Conservation (phyloP, 306 rosid species). For the Inga oerstediana region DNA sequence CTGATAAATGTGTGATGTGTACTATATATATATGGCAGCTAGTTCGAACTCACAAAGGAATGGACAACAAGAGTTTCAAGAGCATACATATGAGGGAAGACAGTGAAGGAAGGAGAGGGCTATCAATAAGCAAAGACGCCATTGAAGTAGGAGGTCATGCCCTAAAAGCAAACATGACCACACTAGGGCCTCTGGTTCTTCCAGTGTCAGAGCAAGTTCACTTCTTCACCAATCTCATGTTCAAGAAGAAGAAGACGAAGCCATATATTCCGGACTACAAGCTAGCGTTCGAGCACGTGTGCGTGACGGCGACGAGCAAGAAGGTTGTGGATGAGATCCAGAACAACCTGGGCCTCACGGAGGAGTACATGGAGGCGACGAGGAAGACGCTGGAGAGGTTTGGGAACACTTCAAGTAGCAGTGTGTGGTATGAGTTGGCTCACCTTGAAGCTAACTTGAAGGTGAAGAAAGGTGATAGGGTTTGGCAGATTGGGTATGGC, state of each 20-base stretch:
- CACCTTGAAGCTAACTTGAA: conserved; percentile 53
- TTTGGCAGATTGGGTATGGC: conserved; percentile 60
- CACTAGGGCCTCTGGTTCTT: conserved; percentile 59
- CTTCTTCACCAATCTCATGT: conserved; percentile 52
- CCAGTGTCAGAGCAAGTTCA: conserved; percentile 59
- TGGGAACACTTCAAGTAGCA: conserved; percentile 73
- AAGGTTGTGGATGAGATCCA: conserved; percentile 65
- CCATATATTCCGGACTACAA: conserved; percentile 57
- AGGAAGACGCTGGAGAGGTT: conserved; percentile 69
- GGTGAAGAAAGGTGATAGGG: conserved; percentile 51
- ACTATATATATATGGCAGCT: conserved; percentile 30
- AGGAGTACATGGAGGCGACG: conserved; percentile 69
- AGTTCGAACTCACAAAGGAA: conserved; percentile 66
- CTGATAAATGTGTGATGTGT: neutral
- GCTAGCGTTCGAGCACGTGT: conserved; percentile 60
- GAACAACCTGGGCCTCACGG: conserved; percentile 48
- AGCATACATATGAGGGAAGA: conserved; percentile 61
- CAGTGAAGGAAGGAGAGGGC: conserved; percentile 46
- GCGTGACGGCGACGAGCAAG: conserved; percentile 58
- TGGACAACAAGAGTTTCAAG: conserved; percentile 52
- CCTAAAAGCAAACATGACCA: conserved; percentile 55
- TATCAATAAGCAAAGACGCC: conserved; percentile 52
- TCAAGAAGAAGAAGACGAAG: conserved; percentile 40
- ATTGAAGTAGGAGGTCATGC: conserved; percentile 58
- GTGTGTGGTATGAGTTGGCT: conserved; percentile 73